Conservation (phyloP, 108 stramenopile genomes). For the Stephanodiscus triporus region DNA sequence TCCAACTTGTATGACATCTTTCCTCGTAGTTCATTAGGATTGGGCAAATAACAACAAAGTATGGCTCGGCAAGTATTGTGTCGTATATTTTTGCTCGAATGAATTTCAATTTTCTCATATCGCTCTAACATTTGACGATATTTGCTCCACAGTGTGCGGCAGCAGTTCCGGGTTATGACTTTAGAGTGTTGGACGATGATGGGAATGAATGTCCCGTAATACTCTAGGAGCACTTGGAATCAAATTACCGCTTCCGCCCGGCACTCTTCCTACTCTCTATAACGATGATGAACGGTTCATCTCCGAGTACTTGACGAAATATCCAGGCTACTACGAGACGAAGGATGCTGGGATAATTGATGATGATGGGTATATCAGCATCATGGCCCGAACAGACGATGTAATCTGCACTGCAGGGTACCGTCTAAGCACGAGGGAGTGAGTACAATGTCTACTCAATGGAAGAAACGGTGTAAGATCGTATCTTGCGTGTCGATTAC, state of each 20-base stretch:
- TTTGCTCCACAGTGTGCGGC: slow-evolving; percentile 29
- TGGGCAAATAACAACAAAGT: slow-evolving; percentile 47
- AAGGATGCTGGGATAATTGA: slow-evolving; percentile 75
- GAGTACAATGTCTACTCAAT: too few species aligned
- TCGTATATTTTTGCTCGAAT: not conserved
- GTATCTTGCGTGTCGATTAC: too few species aligned
- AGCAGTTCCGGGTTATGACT: slow-evolving; percentile 62
- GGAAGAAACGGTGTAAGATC: too few species aligned
- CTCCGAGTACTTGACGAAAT: slow-evolving; percentile 56
- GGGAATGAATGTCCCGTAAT: slow-evolving; percentile 35
- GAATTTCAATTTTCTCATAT: not conserved
- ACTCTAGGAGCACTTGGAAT: slow-evolving; percentile 63
- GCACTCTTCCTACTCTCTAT: slow-evolving; percentile 67
- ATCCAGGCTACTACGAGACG: slow-evolving; percentile 73
- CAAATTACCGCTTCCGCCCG: slow-evolving; percentile 78
- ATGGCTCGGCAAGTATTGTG: slow-evolving; percentile 35
- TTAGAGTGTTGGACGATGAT: slow-evolving; percentile 53
- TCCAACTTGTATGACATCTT: not conserved
- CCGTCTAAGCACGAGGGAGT: slow-evolving; percentile 39
- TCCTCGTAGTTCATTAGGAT: slow-evolving; percentile 45
- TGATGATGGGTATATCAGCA: slow-evolving; percentile 73
- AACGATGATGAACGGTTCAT: slow-evolving; percentile 64
- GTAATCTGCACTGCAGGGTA: slow-evolving; percentile 79
- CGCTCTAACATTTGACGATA: not conserved
- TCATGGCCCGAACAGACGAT: slow-evolving; percentile 82